Evolutionary conservation across 2,329 filamentous ascomycete genomes (phyloP), one percentile per base, ranked within the genome.

Genomic region (Delphinella strobiligena): DNA sequence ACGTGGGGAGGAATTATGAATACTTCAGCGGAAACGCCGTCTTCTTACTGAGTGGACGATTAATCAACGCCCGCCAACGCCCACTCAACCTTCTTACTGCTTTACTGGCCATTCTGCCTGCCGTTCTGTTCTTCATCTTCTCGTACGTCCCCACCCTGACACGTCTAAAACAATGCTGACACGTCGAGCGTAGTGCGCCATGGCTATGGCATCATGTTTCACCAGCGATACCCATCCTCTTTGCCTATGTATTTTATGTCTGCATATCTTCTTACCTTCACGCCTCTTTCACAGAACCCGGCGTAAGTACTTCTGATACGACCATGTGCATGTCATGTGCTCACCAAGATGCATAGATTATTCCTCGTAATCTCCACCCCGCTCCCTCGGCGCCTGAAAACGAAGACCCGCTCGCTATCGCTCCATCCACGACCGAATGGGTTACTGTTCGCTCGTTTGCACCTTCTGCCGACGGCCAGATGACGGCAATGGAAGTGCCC

Each of bases 21-120:
- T 94, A 94, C 59, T 96, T 95, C 53, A 75, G 84, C 33, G 91
- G 91, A 34, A 98, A 96, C 55, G 94, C 86, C 0, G 68, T 87
- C 17, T 98, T 98, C 56, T 94, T 79, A 58, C 70, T 84, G 43
- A 82, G 84, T 24, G 91, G 91, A 5, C 75, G 91, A 43, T 69
- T 91, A 44, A 85, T 95, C 55, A 95, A 96, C 60, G 82, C 91
- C 27, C 76, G 78, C 50, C 82, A 93, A 50, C 75, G 80, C 47
- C 91, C 91, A 2, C 78, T 98, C 55, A 96, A 95, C 51, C 73
- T 95, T 51, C 80, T 79, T 10, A 98, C 91, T 1, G 87, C 81
- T 1, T 61, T 86, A 36, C 66, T 94, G 19, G 74, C 93, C n/a
- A 60, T 91, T 30, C 56, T 93, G 12, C 91, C 91, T 2, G 74